Evolutionary conservation across 495 filamentous ascomycete genomes (phyloP), one percentile per base, ranked within the genome.

Genomic region (Rhypophila decipiens): DNA sequence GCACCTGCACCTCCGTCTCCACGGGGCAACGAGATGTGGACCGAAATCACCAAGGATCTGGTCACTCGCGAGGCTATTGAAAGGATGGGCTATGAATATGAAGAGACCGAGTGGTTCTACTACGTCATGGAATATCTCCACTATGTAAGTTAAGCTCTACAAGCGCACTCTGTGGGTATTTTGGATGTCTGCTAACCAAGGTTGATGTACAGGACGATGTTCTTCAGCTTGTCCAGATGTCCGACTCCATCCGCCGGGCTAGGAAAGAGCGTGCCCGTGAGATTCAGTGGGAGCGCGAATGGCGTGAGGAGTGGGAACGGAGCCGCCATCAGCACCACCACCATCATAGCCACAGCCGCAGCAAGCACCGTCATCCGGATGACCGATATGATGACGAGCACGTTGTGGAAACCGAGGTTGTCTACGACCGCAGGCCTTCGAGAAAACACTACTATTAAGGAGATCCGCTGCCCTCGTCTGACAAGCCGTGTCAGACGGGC

Each of bases 21-120:
- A 9, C 70, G 73, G 24, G 73, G 76, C 43, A 82, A 80, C 39
- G 79, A 86, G 48, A 84, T 95, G 64, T 97, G 94, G 94, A 98
- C 93, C 0, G 93, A 97, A 62, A 90, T 98, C 55, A 95, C 90
- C 7, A 96, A 95, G 69, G 89, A 95, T 54, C 65, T 98, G 39
- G 88, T 98, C 11, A 76, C 84, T 33, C 78, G 80, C 46, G 91
- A 97, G 59, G 94, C 93, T 0, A 88, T 98, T 53, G 83, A 95
- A 50, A 69, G 82, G 43, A 62, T 81, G 48, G 89, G 88, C 0
- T 97, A 94, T 65, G 87, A 88, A 53, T 97, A 81, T 58, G 90
- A 97, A 58, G 91, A 97, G 70, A 93, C 88, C 2, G 85, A 87
- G 42, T 79, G 69, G 40, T 95, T 87, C 65, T 97, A 86, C 66